phyloP scores from a whole-genome alignment of 441 rosid genomes.

The Hura crepitans region DNA sequence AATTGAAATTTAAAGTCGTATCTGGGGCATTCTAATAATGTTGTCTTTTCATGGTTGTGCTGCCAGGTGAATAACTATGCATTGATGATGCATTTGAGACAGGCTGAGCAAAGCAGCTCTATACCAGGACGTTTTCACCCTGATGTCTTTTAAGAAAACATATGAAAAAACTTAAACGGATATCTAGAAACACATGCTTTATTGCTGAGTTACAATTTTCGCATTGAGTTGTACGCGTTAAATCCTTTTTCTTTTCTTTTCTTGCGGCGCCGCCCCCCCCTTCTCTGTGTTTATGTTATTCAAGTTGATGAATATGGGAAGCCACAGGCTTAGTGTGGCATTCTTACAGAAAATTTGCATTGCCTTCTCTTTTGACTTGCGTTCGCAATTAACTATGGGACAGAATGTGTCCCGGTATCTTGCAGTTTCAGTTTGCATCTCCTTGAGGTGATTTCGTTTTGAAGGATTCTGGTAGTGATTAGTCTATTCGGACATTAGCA shows the following conservation, averaged over 20 bases:
- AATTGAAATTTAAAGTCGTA: background rate
- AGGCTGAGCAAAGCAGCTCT: conserved; percentile 76
- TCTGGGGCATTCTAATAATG: background rate
- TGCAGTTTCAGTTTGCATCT: background rate
- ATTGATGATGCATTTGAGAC: conserved; percentile 83
- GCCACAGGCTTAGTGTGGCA: conserved; percentile 9
- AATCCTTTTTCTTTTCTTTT: too few relatives aligned
- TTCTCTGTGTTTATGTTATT: background rate
- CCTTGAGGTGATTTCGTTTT: background rate
- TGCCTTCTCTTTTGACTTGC: background rate
- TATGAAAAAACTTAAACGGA: background rate
- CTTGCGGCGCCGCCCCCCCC: too few relatives aligned
- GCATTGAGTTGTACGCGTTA: conserved; percentile 4
- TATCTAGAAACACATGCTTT: conserved; percentile 4
- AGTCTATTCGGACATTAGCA: background rate
- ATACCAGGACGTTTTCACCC: conserved; percentile 82
- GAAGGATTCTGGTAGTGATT: background rate
- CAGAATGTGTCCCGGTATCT: background rate
- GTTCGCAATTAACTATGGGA: background rate
- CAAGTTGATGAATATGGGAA: background rate
- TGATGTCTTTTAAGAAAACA: conserved; percentile 31
- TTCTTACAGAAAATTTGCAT: background rate
- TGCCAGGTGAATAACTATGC: conserved; percentile 58
- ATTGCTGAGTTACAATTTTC: background rate
- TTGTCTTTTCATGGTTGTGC: background rate